A percentile compares a stretch with the other conserved stretches of the same genome.
These are phyloP conservation scores for Entamoeba invadens DNA, from an alignment of 208 protist species.

Conservation along the genomic window DNA sequence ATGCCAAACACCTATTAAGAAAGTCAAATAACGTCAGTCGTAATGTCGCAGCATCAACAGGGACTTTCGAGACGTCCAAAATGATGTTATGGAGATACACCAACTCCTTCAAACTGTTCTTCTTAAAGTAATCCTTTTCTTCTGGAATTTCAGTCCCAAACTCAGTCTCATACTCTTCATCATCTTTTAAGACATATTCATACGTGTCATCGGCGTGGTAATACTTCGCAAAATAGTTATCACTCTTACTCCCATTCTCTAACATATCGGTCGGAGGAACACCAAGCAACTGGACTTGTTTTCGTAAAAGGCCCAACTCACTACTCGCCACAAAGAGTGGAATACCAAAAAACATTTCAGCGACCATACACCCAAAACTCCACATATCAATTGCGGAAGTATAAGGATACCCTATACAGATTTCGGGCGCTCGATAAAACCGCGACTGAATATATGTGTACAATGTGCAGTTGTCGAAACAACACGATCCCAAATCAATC, in stretches of 20 bases:
- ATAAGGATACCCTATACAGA: constrained; percentile 54
- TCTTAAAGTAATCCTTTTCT: not conserved
- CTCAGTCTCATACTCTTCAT: not conserved
- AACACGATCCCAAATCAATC: constrained; percentile 33
- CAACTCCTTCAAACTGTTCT: not conserved
- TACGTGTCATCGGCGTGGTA: not conserved
- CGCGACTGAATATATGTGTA: constrained; percentile 74
- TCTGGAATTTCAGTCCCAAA: not conserved
- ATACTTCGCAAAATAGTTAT: not conserved
- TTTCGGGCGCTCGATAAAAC: constrained; percentile 72
- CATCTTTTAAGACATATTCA: not conserved
- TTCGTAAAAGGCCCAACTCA: not conserved
- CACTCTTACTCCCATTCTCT: not conserved
- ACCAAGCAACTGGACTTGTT: not conserved
- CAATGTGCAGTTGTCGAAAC: constrained; percentile 48
- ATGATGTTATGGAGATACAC: not conserved
- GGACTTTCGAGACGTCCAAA: not conserved
- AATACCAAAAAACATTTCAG: constrained; percentile 61
- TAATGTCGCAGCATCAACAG: not conserved
- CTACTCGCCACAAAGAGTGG: constrained; percentile 61
- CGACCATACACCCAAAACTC: constrained; percentile 87
- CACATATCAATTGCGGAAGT: constrained; percentile 85
- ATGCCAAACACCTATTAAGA: not conserved
- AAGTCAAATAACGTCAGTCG: not conserved
- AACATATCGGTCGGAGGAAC: not conserved